phyloP scores from a whole-genome alignment of 768 basidiomycete species.

The Multifurca ochricompacta region DNA sequence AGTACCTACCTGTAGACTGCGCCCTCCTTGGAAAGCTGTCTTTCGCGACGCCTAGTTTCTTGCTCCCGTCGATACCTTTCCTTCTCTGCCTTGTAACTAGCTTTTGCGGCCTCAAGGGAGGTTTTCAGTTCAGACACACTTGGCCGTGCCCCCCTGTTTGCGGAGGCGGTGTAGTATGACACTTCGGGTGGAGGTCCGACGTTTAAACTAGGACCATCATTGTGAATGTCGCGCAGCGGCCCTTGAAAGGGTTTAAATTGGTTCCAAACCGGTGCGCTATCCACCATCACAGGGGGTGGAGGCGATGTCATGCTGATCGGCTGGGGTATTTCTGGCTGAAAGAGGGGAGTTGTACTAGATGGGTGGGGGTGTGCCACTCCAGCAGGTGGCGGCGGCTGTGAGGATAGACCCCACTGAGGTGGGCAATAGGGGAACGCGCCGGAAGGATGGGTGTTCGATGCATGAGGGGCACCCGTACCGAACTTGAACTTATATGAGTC shows the following conservation, averaged over 20 bases:
- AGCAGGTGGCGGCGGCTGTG: not conserved
- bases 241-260: constrained; percentile 16
- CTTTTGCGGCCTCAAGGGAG: constrained; percentile 56
- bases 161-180: constrained; percentile 17
- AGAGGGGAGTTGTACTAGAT: not conserved
- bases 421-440: not conserved
- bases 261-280: constrained; percentile 11
- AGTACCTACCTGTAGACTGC: constrained; percentile 5
- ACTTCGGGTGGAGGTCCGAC: constrained; percentile 13
- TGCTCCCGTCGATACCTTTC: constrained; percentile 57
- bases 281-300: not conserved
- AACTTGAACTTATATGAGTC: not conserved
- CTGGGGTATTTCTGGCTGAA: not conserved
- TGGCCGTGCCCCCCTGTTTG: constrained; percentile 1
- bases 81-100: constrained; percentile 59
- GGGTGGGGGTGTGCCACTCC: not conserved
- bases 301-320: not conserved
- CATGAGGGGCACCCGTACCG: not conserved
- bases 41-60: constrained; percentile 31
- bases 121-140: constrained; percentile 22
- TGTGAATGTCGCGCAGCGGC: not conserved
- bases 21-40: not conserved
- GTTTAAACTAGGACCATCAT: not conserved
- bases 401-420: not conserved
- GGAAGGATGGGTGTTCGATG: not conserved